Conservation (phyloP, 2,329 filamentous ascomycete genomes). For the Clarireedia hainanense region DNA sequence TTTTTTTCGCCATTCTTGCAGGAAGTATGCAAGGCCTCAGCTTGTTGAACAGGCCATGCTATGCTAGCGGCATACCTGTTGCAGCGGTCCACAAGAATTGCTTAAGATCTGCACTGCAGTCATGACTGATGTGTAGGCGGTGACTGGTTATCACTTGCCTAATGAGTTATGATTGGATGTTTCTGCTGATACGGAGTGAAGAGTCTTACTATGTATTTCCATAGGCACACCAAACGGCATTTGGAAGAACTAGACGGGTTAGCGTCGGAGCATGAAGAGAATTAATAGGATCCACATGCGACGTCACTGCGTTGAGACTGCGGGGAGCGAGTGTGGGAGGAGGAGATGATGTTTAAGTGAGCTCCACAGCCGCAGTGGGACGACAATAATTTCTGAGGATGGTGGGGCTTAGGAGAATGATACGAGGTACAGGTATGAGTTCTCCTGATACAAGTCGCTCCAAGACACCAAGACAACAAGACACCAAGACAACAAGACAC, state of each 20-base stretch:
- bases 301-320: conserved; percentile 2
- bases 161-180: background rate
- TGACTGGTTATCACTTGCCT: background rate
- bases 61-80: background rate
- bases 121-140: conserved; percentile 1
- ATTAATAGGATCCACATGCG: background rate
- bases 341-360: background rate
- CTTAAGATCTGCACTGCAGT: conserved; percentile 4
- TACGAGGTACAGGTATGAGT: no score
- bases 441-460: no score
- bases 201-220: background rate
- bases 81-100: background rate
- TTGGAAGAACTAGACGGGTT: background rate
- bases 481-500: no score
- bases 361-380: no score
- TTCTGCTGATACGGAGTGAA: background rate
- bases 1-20: background rate
- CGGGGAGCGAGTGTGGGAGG: background rate
- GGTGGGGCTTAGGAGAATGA: no score
- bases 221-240: background rate
- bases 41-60: background rate
- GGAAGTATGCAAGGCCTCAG: background rate
- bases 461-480: no score
- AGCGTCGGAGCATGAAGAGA: background rate
- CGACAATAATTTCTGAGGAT: no score